These are phyloP conservation scores for Solidago caesia DNA, from an alignment of 129 eudicot genomes.

Conservation along the genomic window DNA sequence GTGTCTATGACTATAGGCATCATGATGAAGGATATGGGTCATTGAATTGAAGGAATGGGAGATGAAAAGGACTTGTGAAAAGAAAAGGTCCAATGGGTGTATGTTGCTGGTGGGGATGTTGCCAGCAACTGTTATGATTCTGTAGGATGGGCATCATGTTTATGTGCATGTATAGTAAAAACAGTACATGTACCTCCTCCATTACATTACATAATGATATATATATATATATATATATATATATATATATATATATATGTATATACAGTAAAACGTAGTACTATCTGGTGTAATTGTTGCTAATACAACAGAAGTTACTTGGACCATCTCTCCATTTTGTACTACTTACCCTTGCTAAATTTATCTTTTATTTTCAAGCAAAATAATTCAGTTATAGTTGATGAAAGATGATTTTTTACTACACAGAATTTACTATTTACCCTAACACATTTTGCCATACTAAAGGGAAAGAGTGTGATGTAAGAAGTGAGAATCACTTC, in stretches of 20 bases:
- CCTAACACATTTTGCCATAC: too few relatives aligned
- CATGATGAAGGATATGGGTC: not conserved
- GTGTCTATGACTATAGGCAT: too few relatives aligned
- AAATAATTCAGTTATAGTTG: not conserved
- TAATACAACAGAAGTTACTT: too few relatives aligned
- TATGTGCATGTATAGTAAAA: conserved; percentile 24
- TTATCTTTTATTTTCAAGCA: not conserved
- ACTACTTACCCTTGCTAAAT: not conserved
- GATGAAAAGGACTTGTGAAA: conserved; percentile 29
- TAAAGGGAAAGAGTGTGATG: too few relatives aligned
- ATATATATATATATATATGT: too few relatives aligned
- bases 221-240: too few relatives aligned
- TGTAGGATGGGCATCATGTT: conserved; percentile 16
- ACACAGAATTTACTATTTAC: too few relatives aligned
- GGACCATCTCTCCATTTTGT: not conserved
- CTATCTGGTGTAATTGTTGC: too few relatives aligned
- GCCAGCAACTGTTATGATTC: conserved; percentile 53
- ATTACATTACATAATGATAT: not conserved
- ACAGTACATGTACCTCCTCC: conserved; percentile 2
- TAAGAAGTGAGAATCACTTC: too few relatives aligned
- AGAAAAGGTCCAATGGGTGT: conserved; percentile 27
- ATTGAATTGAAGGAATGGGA: conserved; percentile 16
- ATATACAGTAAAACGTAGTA: too few relatives aligned
- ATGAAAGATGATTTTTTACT: too few relatives aligned
- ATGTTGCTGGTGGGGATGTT: not conserved